These are phyloP conservation scores for Brassica cretica DNA, from an alignment of 345 rosid genomes.

Conservation along the genomic window DNA sequence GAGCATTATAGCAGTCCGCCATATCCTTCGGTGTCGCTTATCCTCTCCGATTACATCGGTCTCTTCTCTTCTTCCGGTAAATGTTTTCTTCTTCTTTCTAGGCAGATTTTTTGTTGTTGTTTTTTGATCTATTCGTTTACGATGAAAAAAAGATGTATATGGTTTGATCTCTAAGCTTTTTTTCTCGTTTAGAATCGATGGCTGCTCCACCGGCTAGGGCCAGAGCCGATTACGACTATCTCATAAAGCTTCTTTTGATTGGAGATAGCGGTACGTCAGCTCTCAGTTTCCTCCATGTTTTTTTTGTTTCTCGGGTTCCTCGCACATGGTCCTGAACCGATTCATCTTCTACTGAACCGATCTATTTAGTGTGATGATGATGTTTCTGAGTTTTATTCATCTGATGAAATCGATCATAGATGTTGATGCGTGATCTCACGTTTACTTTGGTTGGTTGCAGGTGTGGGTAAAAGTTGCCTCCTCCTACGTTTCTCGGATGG, in stretches of 20 bases:
- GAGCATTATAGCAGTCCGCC: slow-evolving; percentile 1
- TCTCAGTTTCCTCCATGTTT: slow-evolving; percentile 10
- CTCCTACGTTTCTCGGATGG: slow-evolving; percentile 97
- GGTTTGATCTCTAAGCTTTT: neutral
- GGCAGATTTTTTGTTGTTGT: neutral
- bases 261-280: neutral
- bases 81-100: neutral
- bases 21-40: neutral
- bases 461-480: slow-evolving; percentile 95
- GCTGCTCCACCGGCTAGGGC: neutral
- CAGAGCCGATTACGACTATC: neutral
- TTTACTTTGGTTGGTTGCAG: slow-evolving; percentile 27
- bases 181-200: neutral
- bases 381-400: too few relatives aligned
- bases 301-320: neutral
- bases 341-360: slow-evolving; percentile 9
- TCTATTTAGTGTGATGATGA: neutral
- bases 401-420: too few relatives aligned
- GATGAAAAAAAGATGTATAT: neutral
- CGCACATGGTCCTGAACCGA: neutral
- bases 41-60: neutral
- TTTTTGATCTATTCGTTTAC: neutral
- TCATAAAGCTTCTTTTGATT: neutral
- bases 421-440: slow-evolving; percentile 17
- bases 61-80: neutral